A percentile compares a stretch with the other conserved stretches of the same genome.
Conservation (phyloP, 306 rosid genomes). For the Begonia masoniana region DNA sequence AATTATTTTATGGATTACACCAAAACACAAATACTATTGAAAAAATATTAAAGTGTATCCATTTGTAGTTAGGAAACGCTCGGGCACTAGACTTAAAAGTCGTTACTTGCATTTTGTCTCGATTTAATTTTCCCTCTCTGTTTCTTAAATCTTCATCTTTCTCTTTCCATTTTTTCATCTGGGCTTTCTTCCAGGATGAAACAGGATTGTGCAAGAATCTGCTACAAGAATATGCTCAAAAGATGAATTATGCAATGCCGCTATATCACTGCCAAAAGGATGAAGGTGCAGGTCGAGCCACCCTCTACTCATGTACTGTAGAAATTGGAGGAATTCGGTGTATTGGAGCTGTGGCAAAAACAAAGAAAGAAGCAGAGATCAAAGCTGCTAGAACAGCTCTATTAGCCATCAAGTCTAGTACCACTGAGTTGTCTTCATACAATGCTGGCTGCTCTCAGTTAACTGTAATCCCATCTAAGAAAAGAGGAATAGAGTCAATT, state of each 20-base stretch:
- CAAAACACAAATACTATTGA: too few species aligned
- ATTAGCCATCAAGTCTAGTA: constrained; percentile 55
- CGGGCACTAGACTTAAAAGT: too few species aligned
- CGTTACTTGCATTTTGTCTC: too few species aligned
- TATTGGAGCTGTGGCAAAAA: constrained; percentile 70
- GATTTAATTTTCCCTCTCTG: background rate
- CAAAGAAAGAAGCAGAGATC: constrained; percentile 93
- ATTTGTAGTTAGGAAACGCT: too few species aligned
- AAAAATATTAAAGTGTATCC: too few species aligned
- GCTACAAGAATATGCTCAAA: constrained; percentile 97
- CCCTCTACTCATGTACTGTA: constrained; percentile 52
- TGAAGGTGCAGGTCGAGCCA: constrained; percentile 32
- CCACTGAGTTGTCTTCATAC: constrained; percentile 30
- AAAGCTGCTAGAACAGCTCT: constrained; percentile 97
- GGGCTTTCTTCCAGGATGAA: constrained; percentile 55
- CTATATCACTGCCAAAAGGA: constrained; percentile 54
- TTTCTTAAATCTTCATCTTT: background rate
- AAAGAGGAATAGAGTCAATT: constrained; percentile 26
- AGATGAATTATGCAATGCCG: constrained; percentile 93
- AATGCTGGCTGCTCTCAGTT: constrained; percentile 28
- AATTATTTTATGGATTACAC: too few species aligned
- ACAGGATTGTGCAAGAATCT: constrained; percentile 96
- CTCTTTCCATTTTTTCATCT: constrained; percentile 10
- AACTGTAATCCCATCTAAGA: constrained; percentile 67
- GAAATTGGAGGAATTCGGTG: constrained; percentile 83